Percentiles rank a stretch among this genome's conserved stretches.
Conservation (phyloP, 495 filamentous ascomycete species). For the Aspergillus affinis region DNA sequence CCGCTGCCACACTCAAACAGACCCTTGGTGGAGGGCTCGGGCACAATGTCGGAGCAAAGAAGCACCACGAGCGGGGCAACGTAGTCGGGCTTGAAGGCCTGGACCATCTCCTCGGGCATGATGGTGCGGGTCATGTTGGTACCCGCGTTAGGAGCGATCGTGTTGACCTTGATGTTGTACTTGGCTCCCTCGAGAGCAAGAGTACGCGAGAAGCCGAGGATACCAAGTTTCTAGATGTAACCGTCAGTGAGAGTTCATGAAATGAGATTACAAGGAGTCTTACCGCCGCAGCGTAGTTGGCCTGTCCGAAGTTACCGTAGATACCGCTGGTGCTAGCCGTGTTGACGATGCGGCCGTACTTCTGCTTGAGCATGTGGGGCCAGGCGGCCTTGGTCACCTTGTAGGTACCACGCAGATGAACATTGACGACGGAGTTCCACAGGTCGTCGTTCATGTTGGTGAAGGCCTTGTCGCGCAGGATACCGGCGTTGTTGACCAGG, state of each 20-base stretch:
- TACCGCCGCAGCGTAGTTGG: constrained; percentile 93
- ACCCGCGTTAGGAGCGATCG: constrained; percentile 95
- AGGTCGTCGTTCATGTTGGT: constrained; percentile 93
- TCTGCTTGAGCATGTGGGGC: constrained; percentile 98
- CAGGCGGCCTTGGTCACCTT: constrained; percentile 97
- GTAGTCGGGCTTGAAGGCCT: constrained; percentile 99
- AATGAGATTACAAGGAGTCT: constrained; percentile 26
- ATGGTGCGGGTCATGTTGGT: constrained; percentile 95
- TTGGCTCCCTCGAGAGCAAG: constrained; percentile 91
- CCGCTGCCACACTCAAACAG: constrained; percentile 97
- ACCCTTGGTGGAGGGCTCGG: constrained; percentile 78
- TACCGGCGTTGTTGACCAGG: constrained; percentile 95
- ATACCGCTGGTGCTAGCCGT: constrained; percentile 96
- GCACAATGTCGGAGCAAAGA: constrained; percentile 84
- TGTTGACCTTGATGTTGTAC: constrained; percentile 99
- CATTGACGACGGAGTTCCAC: constrained; percentile 89
- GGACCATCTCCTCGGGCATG: constrained; percentile 96
- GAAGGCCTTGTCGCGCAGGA: constrained; percentile 97
- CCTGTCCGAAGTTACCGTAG: constrained; percentile 98
- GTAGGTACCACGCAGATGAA: constrained; percentile 94
- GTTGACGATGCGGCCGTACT: constrained; percentile 96
- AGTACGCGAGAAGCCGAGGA: constrained; percentile 91
- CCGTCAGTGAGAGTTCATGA: constrained; percentile 15
- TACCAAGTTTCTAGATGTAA: constrained; percentile 68
- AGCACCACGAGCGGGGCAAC: constrained; percentile 90